Evolutionary conservation across 345 rosid species (phyloP), one percentile per base, ranked within the genome.

Genomic region (Populus simonii): DNA sequence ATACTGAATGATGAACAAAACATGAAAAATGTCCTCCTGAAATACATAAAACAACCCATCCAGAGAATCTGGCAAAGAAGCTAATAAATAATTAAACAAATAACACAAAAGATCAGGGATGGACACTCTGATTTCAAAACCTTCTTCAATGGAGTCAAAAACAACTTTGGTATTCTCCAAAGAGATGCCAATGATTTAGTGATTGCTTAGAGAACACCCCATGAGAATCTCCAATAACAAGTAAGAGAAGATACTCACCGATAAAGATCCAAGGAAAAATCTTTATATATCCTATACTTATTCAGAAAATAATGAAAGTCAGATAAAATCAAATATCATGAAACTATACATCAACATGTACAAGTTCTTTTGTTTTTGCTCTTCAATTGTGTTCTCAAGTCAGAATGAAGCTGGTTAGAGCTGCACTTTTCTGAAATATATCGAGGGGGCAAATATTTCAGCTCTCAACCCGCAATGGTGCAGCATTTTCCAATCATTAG

Each of bases 151-250:
- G 13, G 39, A 57, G 66, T 22, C 15, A 12, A 47, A 36, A 57
- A 59, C 51, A 38, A 25, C 51, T 22, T 63, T 6, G 8, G 8
- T 68, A 36, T 35, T 75, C 57, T 45, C 39, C 23, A 62, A 36
- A 7, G 38, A 63, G 18, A 47, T 23, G 23, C 10, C 31, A 57
- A 18, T 29, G 33, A 38, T 29, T 66, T 27, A 49, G 16, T 20
- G 55, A 68, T 59, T 15, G 85, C 93, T 85, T 83, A 90, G 93
- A 31, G 85, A 76, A 84, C 84, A 78, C 74, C 73, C 87, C 25
- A 88, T 77, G 71, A 95, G 94, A 76, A 84, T 82, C 89, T 90
- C 97, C 85, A 95, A 43, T 72, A 95, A 83, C 85, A 88, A 78
- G 67, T 96, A 61, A 81, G 76, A 86, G 71, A 82, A 61, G 38